These are phyloP conservation scores for Teratosphaeria epicoccoides DNA, from an alignment of 2,329 filamentous ascomycete genomes.

Conservation along the genomic window DNA sequence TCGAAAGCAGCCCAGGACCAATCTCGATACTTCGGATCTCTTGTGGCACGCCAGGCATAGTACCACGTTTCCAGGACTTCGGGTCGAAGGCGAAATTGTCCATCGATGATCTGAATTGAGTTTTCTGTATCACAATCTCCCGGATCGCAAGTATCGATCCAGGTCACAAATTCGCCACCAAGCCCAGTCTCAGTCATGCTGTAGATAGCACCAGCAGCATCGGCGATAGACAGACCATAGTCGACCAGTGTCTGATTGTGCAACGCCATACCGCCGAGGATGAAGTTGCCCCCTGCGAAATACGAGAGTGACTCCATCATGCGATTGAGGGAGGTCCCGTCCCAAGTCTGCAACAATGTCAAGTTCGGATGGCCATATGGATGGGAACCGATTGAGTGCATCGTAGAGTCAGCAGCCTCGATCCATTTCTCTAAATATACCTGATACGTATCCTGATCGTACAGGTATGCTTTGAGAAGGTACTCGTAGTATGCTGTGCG, in stretches of 20 bases:
- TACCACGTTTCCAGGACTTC: constrained; percentile 27
- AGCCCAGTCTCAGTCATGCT: constrained; percentile 16
- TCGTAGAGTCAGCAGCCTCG: constrained; percentile 22
- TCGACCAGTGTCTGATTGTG: constrained; percentile 18
- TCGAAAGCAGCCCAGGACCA: constrained; percentile 18
- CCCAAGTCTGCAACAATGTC: constrained; percentile 20
- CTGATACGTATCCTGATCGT: constrained; percentile 19
- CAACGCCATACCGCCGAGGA: constrained; percentile 22
- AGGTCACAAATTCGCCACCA: constrained; percentile 20
- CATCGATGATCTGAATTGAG: constrained; percentile 10
- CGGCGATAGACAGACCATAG: constrained; percentile 22
- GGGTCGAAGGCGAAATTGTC: constrained; percentile 13
- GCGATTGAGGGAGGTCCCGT: constrained; percentile 10
- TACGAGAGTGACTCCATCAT: constrained; percentile 21
- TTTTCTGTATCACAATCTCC: constrained; percentile 6
- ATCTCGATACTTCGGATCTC: constrained; percentile 20
- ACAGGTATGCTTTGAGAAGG: constrained; percentile 25
- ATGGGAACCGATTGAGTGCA: constrained; percentile 20
- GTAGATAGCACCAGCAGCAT: constrained; percentile 16
- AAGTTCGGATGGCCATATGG: constrained; percentile 23
- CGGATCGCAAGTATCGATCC: constrained; percentile 13
- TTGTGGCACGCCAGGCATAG: constrained; percentile 21
- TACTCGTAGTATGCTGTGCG: constrained; percentile 23
- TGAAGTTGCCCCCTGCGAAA: constrained; percentile 26
- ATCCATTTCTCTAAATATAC: constrained; percentile 22